Evolutionary conservation across 495 filamentous ascomycete species (phyloP), one percentile per base, ranked within the genome.

Genomic region (Aspergillus egyptiacus): DNA sequence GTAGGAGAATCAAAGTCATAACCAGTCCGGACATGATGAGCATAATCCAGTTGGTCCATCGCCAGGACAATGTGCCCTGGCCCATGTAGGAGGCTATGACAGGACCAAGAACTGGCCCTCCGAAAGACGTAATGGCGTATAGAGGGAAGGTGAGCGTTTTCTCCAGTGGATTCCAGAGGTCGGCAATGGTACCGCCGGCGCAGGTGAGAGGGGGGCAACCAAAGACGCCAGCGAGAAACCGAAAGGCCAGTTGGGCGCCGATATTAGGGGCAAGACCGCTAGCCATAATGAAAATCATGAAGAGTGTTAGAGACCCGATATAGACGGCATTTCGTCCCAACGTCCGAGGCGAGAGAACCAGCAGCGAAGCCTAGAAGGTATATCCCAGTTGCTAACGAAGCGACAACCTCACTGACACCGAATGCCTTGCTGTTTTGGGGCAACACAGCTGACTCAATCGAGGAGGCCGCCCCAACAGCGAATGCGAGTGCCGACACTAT

Each of bases 301-400:
- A 79, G 1, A 79, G 28, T 13, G 65, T 66, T 7, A 78, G 55
- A 0, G 76, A 72, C 2, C 63, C 51, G 8, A 76, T 73, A 56
- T 87, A 86, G 9, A 83, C 72, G 2, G 76, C 73, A 58, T 79
- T 79, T 10, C 74, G 70, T 14, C 75, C 76, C 13, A 85, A 58
- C 2, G 81, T 84, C 51, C n/a, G 72, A 69, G 33, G 77, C 63
- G 1, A 79, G 58, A 0, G 68, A 67, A 10, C 71, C 84, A 11
- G 69, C 58, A 0, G 78, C 82, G 54, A 86, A 86, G 3, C 82
- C 84, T 27, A 81, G 61, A 0, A 89, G 67, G 51, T 79, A 87
- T 2, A 85, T 36, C 5, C 77, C 78, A 50, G 50, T 44, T 15
- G 41, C 41, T 2, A 83, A 60, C 14, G 72, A 71, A 45, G 77